Base-by-base conservation (phyloP, 495 filamentous ascomycete species). In the Thermothielavioides terrestris region DNA sequence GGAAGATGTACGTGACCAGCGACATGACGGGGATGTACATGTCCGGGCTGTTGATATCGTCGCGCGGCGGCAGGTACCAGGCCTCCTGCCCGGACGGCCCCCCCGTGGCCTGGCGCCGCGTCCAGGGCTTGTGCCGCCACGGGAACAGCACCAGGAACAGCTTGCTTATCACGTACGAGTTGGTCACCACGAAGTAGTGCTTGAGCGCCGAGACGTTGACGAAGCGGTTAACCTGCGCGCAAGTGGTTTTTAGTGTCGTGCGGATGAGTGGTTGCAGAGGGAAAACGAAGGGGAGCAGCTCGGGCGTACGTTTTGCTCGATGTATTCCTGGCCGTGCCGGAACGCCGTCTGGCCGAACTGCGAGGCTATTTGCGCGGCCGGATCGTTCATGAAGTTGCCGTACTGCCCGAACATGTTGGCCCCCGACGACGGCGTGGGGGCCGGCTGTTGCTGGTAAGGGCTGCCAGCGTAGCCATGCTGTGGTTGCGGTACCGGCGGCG, bases 11-110 rank as follows among this genome's bases (percentile, higher is more conserved):
- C 18, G 94, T 99, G 38, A 97, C 88, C 43, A 99, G 73, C 4
- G 92, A 90, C 85, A 89, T 89, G 58, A 84, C 76, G 25, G 92
- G 92, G 56, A 99, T 97, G 75, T 99, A 99, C 88, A 97, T 95
- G 70, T 99, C 92, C 5, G 94, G 92, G 40, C 88, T 90, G 68
- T 99, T 99, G 64, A 96, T 75, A 64, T 99, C 92, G 63, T 97
- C 91, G 41, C 91, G 78, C n/a, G 92, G 92, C 9, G 92, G 89
- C 7, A 96, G 77, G 68, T 88, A 97, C 78, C 86, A 86, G 36
- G 83, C 85, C 45, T 90, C 85, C 56, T 85, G 79, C 8, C 84
- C 84, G 52, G 73, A 76, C 14, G 83, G 81, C 14, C 79, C n/a
- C n/a, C n/a, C 76, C 11, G 81, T 70, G 4, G 81, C 69, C 59